These are phyloP conservation scores for Yamadazyma philogaea DNA, from an alignment of 805 yeast genomes.

Conservation along the genomic window DNA sequence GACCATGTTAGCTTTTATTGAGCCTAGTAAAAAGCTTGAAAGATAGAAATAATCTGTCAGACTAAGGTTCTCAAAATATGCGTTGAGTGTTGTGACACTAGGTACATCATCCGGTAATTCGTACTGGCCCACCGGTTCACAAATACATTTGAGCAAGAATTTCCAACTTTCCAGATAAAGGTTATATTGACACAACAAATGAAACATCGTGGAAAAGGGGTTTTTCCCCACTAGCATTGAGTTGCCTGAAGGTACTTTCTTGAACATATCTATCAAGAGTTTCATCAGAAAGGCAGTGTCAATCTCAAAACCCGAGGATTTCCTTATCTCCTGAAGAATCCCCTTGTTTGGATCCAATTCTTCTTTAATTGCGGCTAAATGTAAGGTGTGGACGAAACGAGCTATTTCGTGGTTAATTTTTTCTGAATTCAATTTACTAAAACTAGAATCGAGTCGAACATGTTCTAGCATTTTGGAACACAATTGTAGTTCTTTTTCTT, in stretches of 20 bases:
- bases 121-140: not conserved
- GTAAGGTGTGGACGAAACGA: conserved; percentile 48
- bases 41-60: conserved; percentile 14
- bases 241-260: not conserved
- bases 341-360: not conserved
- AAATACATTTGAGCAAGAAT: conserved; percentile 37
- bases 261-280: conserved; percentile 1
- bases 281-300: not conserved
- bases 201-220: conserved; percentile 18
- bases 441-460: conserved; percentile 13
- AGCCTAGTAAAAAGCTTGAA: conserved; percentile 42
- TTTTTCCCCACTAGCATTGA: not conserved
- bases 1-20: conserved; percentile 27
- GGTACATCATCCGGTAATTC: not conserved
- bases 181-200: conserved; percentile 31
- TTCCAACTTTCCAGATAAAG: conserved; percentile 34
- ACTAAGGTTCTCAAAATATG: not conserved
- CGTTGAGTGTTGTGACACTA: not conserved
- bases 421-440: conserved; percentile 16
- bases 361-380: not conserved
- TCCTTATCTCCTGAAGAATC: not conserved
- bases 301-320: not conserved
- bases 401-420: conserved; percentile 48
- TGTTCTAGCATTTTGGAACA: conserved; percentile 6
- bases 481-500: conserved; percentile 44